Evolutionary conservation across 192 early-diverging fungal species (phyloP).

Genomic region (Coemansia pectinata): DNA sequence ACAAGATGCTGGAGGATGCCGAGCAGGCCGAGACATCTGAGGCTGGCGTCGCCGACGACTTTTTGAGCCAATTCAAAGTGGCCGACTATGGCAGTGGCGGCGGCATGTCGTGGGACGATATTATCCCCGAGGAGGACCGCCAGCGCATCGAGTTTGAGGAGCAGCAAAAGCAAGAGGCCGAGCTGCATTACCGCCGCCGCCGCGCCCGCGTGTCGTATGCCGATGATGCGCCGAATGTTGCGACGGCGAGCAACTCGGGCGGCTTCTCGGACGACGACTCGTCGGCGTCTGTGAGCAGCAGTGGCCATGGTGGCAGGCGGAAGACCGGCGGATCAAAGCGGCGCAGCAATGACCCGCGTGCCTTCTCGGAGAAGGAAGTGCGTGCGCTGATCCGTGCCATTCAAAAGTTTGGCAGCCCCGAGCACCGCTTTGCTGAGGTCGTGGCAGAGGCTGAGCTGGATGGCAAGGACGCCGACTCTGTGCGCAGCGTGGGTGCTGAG

Average conservation of each 20-base stretch:
- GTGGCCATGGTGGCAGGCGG: slow-evolving; percentile 15
- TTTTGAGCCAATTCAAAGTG: slow-evolving; percentile 91
- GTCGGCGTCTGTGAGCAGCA: slow-evolving; percentile 40
- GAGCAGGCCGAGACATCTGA: slow-evolving; percentile 83
- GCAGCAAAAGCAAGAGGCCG: slow-evolving; percentile 62
- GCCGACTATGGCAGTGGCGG: slow-evolving; percentile 72
- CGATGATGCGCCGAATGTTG: slow-evolving; percentile 56
- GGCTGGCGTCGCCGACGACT: slow-evolving; percentile 80
- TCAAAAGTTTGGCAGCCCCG: slow-evolving; percentile 80
- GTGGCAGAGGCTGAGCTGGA: slow-evolving; percentile 79
- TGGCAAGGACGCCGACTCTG: slow-evolving; percentile 60
- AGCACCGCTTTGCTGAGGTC: slow-evolving; percentile 79
- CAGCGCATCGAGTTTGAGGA: slow-evolving; percentile 68
- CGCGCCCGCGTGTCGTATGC: slow-evolving; percentile 66
- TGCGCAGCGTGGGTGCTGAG: slow-evolving; percentile 46
- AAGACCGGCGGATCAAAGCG: slow-evolving; percentile 23
- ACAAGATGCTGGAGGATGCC: slow-evolving; percentile 95
- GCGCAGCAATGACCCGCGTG: slow-evolving; percentile 44
- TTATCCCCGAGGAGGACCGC: slow-evolving; percentile 89
- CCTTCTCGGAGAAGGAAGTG: slow-evolving; percentile 78
- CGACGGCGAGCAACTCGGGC: slow-evolving; percentile 25
- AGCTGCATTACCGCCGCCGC: slow-evolving; percentile 59
- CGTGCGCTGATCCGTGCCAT: slow-evolving; percentile 77
- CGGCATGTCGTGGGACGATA: slow-evolving; percentile 88
- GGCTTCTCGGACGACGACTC: slow-evolving; percentile 28